A percentile compares a stretch with the other conserved stretches of the same genome.
These are phyloP conservation scores for Fusarium sp. DNA, from an alignment of 2,329 filamentous ascomycete species.

Conservation along the genomic window DNA sequence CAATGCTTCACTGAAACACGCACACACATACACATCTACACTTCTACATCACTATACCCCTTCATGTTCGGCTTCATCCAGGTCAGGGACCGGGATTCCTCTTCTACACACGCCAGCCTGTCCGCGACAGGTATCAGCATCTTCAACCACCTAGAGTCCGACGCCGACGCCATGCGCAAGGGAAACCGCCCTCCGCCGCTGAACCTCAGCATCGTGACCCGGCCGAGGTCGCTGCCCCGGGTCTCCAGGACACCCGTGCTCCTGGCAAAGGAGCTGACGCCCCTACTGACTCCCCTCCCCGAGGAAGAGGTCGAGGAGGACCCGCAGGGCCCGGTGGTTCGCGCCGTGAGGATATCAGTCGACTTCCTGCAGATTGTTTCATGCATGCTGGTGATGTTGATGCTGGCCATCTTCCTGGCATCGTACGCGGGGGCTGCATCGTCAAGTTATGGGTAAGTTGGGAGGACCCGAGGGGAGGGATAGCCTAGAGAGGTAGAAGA, in stretches of 20 bases:
- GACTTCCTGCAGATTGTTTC: slow-evolving; percentile 48
- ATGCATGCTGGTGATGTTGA: slow-evolving; percentile 47
- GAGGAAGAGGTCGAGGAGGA: slow-evolving; percentile 42
- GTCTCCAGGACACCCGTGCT: slow-evolving; percentile 36
- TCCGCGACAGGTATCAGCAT: slow-evolving; percentile 32
- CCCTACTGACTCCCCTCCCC: slow-evolving; percentile 40
- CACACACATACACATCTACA: background rate
- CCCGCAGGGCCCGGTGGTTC: slow-evolving; percentile 36
- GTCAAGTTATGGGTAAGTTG: slow-evolving; percentile 36
- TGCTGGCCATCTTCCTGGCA: slow-evolving; percentile 49
- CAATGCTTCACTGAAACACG: background rate
- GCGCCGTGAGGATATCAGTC: slow-evolving; percentile 45
- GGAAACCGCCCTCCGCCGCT: slow-evolving; percentile 48
- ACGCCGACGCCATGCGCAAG: slow-evolving; percentile 44
- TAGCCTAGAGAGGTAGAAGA: background rate
- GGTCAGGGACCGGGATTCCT: slow-evolving; percentile 29
- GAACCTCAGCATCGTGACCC: slow-evolving; percentile 47
- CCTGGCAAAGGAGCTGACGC: slow-evolving; percentile 36
- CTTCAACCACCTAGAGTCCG: slow-evolving; percentile 5
- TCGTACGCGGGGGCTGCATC: slow-evolving; percentile 40
- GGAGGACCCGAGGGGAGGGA: background rate
- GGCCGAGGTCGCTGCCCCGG: slow-evolving; percentile 39
- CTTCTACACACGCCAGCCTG: slow-evolving; percentile 13
- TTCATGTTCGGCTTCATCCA: slow-evolving; percentile 32
- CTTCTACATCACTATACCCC: background rate